A percentile compares a stretch with the other conserved stretches of the same genome.
phyloP scores from a whole-genome alignment of 179 eudicot species.

The Beta macrorhiza region DNA sequence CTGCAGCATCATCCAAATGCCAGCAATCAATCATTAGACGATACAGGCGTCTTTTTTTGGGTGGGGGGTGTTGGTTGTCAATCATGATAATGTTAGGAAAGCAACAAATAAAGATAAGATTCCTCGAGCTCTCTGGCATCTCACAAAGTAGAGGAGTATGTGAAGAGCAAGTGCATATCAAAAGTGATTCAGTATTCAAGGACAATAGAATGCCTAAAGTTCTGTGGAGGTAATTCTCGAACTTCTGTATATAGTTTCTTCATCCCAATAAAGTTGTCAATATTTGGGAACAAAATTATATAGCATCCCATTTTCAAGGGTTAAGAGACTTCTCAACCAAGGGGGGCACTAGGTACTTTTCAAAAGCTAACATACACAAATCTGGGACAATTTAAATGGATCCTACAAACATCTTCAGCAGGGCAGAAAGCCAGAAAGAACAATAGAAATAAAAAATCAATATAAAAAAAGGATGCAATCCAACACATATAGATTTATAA shows the following conservation, averaged over 20 bases:
- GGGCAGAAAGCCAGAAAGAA: background rate
- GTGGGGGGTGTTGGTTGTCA: background rate
- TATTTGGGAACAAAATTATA: background rate
- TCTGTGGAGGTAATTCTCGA: background rate
- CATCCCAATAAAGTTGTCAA: too few species aligned
- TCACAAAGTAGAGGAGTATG: background rate
- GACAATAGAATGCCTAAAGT: background rate
- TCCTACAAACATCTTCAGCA: too few species aligned
- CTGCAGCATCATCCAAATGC: constrained; percentile 27
- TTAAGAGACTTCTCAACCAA: background rate
- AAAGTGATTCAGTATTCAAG: background rate
- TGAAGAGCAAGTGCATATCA: background rate
- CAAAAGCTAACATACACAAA: background rate
- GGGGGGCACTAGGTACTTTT: background rate
- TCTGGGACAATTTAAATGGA: background rate
- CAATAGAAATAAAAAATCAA: background rate
- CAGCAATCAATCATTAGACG: background rate
- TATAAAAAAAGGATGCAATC: too few species aligned
- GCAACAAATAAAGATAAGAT: background rate
- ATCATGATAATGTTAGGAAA: background rate
- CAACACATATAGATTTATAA: too few species aligned
- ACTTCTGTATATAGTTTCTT: too few species aligned
- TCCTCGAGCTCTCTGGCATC: background rate
- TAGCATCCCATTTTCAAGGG: background rate
- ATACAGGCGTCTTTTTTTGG: background rate